Base-by-base conservation (phyloP, 2,329 filamentous ascomycete genomes). In the Diaporthe sp. region DNA sequence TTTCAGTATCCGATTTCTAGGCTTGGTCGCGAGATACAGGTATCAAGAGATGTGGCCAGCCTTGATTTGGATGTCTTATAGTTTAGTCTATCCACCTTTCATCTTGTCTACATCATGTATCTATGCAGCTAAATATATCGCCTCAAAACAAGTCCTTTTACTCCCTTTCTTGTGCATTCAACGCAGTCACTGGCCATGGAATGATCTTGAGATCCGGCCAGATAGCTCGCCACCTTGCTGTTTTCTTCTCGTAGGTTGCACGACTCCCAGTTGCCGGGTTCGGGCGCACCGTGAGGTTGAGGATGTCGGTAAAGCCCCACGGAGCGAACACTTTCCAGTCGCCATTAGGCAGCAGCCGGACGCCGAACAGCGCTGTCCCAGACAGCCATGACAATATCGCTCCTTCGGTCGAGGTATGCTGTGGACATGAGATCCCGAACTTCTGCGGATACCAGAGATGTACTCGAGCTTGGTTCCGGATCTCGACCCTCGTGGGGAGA, bases 401-500 rank as follows among this genome's bases (percentile, higher is more conserved):
- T 0, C 78, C 80, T 44, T 85, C 84, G 0, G 80, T 79, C 0
- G 81, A 82, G 15, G 55, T 57, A 20, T 84, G 83, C 15, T 77
- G 78, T 0, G 83, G 78, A 37, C 82, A 84, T 1, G 80, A 77
- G 0, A 77, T 75, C 7, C 83, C 82, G 20, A 82, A 83, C 53
- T 82, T 83, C 44, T 80, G 55, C 67, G 78, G 78, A 28, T 84
- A 85, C 84, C 84, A 85, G 0, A 85, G 76, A 57, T 85, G 84
- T 15, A 85, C 84, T 12, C 84, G 81, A 3, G 84, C 83, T 70
- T 85, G 84, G 53, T 85, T 85, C 20, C 84, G 81, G 20, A 85
- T 84, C 75, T 85, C 83, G 1, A 85, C 80, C 37, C 84, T 80
- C 1, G 79, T 77, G 4, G 79, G 67, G 0, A 84, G 75, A n/a